phyloP scores from a whole-genome alignment of 306 rosid genomes.

The Mimosa pudica region DNA sequence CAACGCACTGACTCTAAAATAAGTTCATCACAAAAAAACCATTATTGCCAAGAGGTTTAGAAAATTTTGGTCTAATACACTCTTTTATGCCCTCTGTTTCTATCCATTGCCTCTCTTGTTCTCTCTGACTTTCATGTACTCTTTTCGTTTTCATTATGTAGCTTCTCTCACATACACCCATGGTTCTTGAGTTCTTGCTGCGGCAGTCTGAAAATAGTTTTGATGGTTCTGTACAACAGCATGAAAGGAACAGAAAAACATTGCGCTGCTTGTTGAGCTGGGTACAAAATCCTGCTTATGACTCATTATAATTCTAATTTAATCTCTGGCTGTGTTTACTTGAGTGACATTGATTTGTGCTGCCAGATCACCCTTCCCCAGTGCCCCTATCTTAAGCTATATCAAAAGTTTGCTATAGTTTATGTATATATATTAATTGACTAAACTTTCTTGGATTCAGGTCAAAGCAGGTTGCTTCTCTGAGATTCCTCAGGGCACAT shows the following conservation, averaged over 20 bases:
- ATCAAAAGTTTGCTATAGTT: constrained; percentile 22
- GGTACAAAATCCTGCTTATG: constrained; percentile 53
- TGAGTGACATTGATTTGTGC: constrained; percentile 6
- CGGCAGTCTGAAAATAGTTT: constrained; percentile 71
- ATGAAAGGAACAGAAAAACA: constrained; percentile 78
- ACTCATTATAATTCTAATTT: constrained; percentile 23
- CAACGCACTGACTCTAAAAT: constrained; percentile 59
- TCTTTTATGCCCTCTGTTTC: constrained; percentile 14
- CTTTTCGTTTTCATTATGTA: constrained; percentile 40
- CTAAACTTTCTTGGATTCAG: constrained; percentile 48
- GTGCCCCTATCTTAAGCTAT: constrained; percentile 1
- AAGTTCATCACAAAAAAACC: constrained; percentile 61
- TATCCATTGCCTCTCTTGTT: constrained; percentile 10
- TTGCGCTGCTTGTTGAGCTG: constrained; percentile 97
- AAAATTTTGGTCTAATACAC: constrained; percentile 37
- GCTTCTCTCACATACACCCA: constrained; percentile 82
- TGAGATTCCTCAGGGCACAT: constrained; percentile 74
- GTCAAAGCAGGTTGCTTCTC: constrained; percentile 96
- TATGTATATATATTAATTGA: constrained; percentile 23
- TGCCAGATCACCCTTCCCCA: neutral
- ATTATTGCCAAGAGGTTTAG: constrained; percentile 81
- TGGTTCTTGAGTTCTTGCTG: constrained; percentile 86
- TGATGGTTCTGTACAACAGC: constrained; percentile 67
- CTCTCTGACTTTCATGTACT: constrained; percentile 17
- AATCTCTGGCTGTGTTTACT: constrained; percentile 27